Conservation (phyloP, 768 basidiomycete genomes). For the Vararia minispora region DNA sequence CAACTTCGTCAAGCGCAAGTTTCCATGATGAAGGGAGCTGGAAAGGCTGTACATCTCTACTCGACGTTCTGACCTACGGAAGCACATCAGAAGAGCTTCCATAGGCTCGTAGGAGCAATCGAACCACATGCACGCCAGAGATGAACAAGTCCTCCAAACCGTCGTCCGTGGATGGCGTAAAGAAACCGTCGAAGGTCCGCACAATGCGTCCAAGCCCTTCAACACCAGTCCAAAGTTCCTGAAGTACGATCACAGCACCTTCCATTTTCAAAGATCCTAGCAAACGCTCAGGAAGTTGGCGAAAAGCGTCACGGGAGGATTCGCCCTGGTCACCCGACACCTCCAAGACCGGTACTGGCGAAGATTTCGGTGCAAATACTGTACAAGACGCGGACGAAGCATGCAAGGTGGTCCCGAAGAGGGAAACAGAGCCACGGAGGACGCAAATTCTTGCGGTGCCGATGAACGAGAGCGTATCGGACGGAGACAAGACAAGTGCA, state of each 20-base stretch:
- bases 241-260: conserved; percentile 40
- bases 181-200: conserved; percentile 49
- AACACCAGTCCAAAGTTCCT: conserved; percentile 46
- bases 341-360: conserved; percentile 55
- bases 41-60: conserved; percentile 24
- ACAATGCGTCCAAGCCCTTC: conserved; percentile 58
- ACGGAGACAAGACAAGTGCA: conserved; percentile 32
- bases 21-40: conserved; percentile 27
- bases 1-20: conserved; percentile 20
- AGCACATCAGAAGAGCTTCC: conserved; percentile 10
- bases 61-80: conserved; percentile 17
- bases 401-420: conserved; percentile 43
- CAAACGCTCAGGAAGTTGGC: conserved; percentile 11
- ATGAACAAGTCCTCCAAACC: conserved; percentile 33
- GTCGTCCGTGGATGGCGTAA: conserved; percentile 41
- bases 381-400: conserved; percentile 31
- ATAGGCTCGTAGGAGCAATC: conserved; percentile 10
- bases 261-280: conserved; percentile 6
- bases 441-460: conserved; percentile 56
- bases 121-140: conserved; percentile 37
- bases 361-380: conserved; percentile 68
- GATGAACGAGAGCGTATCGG: conserved; percentile 52
- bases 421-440: conserved; percentile 44
- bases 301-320: conserved; percentile 4
- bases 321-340: conserved; percentile 15